Base-by-base conservation (phyloP, 140 eudicot species). In the Cichorium intybus region DNA sequence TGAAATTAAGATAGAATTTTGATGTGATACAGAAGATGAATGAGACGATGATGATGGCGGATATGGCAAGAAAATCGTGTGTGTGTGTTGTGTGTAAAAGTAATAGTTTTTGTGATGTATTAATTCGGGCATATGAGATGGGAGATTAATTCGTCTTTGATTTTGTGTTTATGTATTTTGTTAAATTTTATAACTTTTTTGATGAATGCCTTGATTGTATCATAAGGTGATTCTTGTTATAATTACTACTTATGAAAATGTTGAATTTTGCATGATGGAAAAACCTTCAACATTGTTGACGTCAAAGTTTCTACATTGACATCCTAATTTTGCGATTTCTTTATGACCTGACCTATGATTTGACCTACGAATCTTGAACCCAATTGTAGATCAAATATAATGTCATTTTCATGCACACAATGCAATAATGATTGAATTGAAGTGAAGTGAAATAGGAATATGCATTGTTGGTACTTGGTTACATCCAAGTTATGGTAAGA, bases 41-140 rank as follows among this genome's bases (percentile, higher is more conserved):
- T 34, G 56, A 52, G 64, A 52, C 33, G 7, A 27, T n/a, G 57
- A 20, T 15, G 57, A 52, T 1, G 76, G 18, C 51, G 50, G 52
- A 1, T 50, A 53, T 53, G 41, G 51, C 50, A 33, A 54, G 17
- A 7, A 43, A 43, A 43, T 43, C 1, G 5, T 27, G 5, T 22
- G 51, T 43, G 31, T 56, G 66, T 59, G 68, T 47, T 49, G 55
- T 59, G 55, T 71, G 69, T 72, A 55, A 64, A 39, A 39, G 58
- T 70, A 60, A 70, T 31, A 7, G 58, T 61, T 51, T 53, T 62
- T 11, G 52, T 4, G 56, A 52, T 70, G 64, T 62, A 62, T 62
- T 71, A 54, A 51, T 61, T 45, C 41, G 27, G 35, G 52, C 65
- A 15, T 43, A 20, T 3, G 49, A 8, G 61, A 53, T 62, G 33